Conservation (phyloP, 345 rosid species). For the Salix arbutifolia region DNA sequence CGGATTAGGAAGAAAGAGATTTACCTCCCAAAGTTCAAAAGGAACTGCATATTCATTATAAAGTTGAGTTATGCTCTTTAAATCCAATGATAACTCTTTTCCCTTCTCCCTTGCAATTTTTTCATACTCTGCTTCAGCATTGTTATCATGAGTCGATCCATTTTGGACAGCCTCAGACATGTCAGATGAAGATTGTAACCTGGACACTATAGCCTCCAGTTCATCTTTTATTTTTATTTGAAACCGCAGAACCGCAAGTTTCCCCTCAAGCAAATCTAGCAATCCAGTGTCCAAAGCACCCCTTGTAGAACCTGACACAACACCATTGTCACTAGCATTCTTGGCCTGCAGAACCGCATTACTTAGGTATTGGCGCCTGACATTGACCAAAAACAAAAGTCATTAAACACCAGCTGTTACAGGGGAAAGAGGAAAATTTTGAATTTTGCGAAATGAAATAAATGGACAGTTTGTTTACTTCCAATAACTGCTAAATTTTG, state of each 20-base stretch:
- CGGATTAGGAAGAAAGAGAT: constrained; percentile 18
- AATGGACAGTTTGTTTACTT: not conserved
- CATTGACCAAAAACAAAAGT: constrained; percentile 24
- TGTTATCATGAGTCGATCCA: constrained; percentile 39
- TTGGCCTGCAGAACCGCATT: constrained; percentile 95
- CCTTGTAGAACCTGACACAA: constrained; percentile 45
- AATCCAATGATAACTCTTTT: constrained; percentile 80
- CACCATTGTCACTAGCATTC: constrained; percentile 67
- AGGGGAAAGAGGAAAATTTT: not conserved
- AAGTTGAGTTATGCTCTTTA: constrained; percentile 88
- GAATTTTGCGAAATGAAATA: not conserved
- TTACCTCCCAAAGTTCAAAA: constrained; percentile 96
- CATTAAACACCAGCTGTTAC: constrained; percentile 6
- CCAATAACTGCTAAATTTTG: not conserved
- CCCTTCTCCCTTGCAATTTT: constrained; percentile 70
- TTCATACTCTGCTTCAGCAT: constrained; percentile 39
- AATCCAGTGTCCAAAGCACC: constrained; percentile 66
- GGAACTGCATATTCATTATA: constrained; percentile 97
- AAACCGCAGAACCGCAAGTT: constrained; percentile 82
- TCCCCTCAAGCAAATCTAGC: constrained; percentile 94
- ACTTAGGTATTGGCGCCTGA: constrained; percentile 82
- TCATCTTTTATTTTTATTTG: constrained; percentile 85
- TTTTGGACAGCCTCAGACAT: constrained; percentile 55
- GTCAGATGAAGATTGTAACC: constrained; percentile 43
- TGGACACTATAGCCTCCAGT: constrained; percentile 67